Percentiles rank a stretch among this genome's conserved stretches.
These are phyloP conservation scores for Astragalus glycyphyllos DNA, from an alignment of 306 rosid species.

Conservation along the genomic window DNA sequence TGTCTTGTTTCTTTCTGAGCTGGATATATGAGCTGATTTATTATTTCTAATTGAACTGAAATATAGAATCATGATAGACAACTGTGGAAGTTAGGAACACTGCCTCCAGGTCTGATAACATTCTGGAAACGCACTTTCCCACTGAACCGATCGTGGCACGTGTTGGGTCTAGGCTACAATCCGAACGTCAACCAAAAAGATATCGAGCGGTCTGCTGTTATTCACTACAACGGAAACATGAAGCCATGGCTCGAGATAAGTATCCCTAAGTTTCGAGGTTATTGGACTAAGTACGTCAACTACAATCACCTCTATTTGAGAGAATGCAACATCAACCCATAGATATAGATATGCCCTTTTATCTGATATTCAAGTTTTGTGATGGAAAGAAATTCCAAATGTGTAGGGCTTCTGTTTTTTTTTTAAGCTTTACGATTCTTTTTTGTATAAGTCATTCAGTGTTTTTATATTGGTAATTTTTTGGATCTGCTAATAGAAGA, in stretches of 20 bases:
- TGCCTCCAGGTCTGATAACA: slow-evolving; percentile 96
- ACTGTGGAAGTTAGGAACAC: slow-evolving; percentile 94
- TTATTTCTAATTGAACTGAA: slow-evolving; percentile 24
- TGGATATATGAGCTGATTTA: slow-evolving; percentile 33
- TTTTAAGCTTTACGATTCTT: slow-evolving; percentile 58
- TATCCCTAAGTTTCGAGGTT: slow-evolving; percentile 76
- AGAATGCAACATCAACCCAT: slow-evolving; percentile 92
- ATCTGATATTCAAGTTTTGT: slow-evolving; percentile 41
- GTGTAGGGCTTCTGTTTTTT: slow-evolving; percentile 51
- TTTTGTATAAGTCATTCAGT: slow-evolving; percentile 51
- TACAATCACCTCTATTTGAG: slow-evolving; percentile 70
- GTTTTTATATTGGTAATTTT: slow-evolving; percentile 28
- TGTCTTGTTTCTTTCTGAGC: slow-evolving; percentile 20
- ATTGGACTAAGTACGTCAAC: slow-evolving; percentile 80
- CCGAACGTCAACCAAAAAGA: slow-evolving; percentile 68
- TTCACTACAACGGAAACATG: slow-evolving; percentile 94
- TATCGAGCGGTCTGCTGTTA: slow-evolving; percentile 78
- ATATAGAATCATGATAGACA: slow-evolving; percentile 87
- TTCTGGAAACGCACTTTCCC: slow-evolving; percentile 89
- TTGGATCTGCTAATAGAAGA: slow-evolving; percentile 42
- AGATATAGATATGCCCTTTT: slow-evolving; percentile 41
- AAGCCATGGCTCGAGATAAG: slow-evolving; percentile 98
- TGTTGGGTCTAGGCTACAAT: slow-evolving; percentile 89
- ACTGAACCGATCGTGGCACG: slow-evolving; percentile 78
- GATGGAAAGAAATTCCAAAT: slow-evolving; percentile 50